These are phyloP conservation scores for Leccinum subfulvum DNA, from an alignment of 1,284 basidiomycete genomes.

Conservation along the genomic window DNA sequence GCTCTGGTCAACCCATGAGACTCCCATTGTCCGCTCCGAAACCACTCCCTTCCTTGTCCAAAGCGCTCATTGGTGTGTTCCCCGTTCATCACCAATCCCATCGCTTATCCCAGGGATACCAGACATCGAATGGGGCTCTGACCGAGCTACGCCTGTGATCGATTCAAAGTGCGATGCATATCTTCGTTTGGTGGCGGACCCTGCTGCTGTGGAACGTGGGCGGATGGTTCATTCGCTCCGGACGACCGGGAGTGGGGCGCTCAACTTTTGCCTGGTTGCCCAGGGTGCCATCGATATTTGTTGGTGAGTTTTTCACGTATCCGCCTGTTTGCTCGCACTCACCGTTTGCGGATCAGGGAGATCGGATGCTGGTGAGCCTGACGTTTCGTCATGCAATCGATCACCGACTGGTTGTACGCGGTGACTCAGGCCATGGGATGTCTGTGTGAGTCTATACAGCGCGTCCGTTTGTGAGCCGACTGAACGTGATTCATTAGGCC, in stretches of 20 bases:
- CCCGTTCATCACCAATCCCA: too few relatives aligned
- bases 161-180: conserved; percentile 72
- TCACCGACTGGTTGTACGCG: neutral
- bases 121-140: conserved; percentile 93
- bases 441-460: conserved; percentile 54
- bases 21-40: conserved; percentile 69
- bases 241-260: conserved; percentile 80
- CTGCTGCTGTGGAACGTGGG: conserved; percentile 57
- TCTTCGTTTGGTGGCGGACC: conserved; percentile 72
- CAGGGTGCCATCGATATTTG: conserved; percentile 83
- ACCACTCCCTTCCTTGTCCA: conserved; percentile 72
- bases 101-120: neutral
- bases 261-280: conserved; percentile 82
- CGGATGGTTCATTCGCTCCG: conserved; percentile 87
- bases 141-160: conserved; percentile 63
- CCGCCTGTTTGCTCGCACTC: neutral
- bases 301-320: conserved; percentile 52
- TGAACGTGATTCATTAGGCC: conserved; percentile 43
- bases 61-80: conserved; percentile 71
- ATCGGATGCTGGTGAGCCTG: conserved; percentile 74
- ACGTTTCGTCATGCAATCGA: neutral
- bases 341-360: conserved; percentile 55
- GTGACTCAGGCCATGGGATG: conserved; percentile 69
- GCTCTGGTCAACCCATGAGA: conserved; percentile 50
- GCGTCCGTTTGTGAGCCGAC: neutral